These are phyloP conservation scores for Pulveroboletus frians DNA, from an alignment of 768 basidiomycete genomes.

Conservation along the genomic window DNA sequence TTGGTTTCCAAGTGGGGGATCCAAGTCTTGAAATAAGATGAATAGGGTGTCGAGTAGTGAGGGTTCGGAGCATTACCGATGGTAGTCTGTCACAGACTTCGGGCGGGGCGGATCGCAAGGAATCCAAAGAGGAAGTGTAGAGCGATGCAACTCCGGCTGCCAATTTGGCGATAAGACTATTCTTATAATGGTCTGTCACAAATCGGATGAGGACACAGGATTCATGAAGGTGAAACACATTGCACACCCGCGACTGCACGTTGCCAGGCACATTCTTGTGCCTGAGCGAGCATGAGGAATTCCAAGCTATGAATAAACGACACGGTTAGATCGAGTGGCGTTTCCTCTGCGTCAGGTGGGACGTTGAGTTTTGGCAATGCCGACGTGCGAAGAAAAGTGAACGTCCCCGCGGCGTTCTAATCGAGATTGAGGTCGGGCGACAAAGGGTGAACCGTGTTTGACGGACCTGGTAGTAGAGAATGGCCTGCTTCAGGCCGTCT, in stretches of 20 bases:
- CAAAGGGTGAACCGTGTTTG: background rate
- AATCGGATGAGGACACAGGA: background rate
- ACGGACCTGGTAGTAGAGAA: slow-evolving; percentile 62
- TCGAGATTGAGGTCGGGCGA: slow-evolving; percentile 14
- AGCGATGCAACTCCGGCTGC: slow-evolving; percentile 69
- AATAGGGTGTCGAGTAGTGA: slow-evolving; percentile 4
- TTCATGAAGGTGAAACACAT: background rate
- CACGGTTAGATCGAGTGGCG: slow-evolving; percentile 60
- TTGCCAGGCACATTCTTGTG: slow-evolving; percentile 97
- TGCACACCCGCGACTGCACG: slow-evolving; percentile 72
- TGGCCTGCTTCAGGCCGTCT: slow-evolving; percentile 84
- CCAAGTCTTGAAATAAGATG: slow-evolving; percentile 50
- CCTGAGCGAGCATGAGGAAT: slow-evolving; percentile 83
- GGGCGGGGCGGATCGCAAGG: slow-evolving; percentile 41
- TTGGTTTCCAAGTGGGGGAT: slow-evolving; percentile 79
- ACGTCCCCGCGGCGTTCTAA: slow-evolving; percentile 66
- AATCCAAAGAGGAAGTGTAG: slow-evolving; percentile 49
- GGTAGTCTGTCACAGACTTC: slow-evolving; percentile 47
- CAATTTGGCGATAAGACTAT: slow-evolving; percentile 77
- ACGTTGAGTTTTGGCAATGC: slow-evolving; percentile 50
- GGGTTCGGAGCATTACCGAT: slow-evolving; percentile 37
- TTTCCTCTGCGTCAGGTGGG: slow-evolving; percentile 46
- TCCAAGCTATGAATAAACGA: slow-evolving; percentile 60
- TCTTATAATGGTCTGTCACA: slow-evolving; percentile 61
- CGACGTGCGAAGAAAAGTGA: slow-evolving; percentile 54